Conservation (phyloP, 1,284 basidiomycete genomes). For the Ganoderma multipileum region DNA sequence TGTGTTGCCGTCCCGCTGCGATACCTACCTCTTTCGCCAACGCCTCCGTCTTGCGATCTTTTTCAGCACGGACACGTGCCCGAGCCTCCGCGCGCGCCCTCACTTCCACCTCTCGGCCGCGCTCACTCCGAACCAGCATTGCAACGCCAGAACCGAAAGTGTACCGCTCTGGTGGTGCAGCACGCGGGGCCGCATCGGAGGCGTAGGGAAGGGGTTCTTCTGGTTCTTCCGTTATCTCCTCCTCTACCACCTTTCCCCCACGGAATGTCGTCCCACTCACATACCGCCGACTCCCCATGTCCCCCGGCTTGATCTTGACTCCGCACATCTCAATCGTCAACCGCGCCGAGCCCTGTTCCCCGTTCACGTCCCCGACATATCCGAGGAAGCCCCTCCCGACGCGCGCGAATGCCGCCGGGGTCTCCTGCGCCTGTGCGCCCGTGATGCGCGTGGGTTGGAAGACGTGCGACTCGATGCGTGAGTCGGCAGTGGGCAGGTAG, state of each 20-base stretch:
- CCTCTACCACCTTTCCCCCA: not conserved
- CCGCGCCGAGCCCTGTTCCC: constrained; percentile 27
- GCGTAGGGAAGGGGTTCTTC: not conserved
- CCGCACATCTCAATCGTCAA: constrained; percentile 33
- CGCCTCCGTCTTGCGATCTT: not conserved
- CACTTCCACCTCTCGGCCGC: not conserved
- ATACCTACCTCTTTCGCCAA: not conserved
- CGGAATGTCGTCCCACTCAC: not conserved
- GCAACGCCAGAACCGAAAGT: not conserved
- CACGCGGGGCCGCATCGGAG: not conserved
- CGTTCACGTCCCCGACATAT: constrained; percentile 33
- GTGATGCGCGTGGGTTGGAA: constrained; percentile 17
- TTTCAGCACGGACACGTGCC: not conserved
- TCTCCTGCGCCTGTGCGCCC: constrained; percentile 18
- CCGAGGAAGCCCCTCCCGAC: constrained; percentile 31
- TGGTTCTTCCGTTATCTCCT: not conserved
- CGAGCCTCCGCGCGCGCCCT: not conserved
- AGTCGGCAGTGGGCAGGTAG: constrained; percentile 24
- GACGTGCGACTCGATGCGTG: constrained; percentile 26
- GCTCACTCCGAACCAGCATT: not conserved
- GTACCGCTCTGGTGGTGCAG: not conserved
- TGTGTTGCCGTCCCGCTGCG: not conserved
- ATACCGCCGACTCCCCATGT: constrained; percentile 19
- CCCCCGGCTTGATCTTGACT: constrained; percentile 26
- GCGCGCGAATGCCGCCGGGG: constrained; percentile 26